Evolutionary conservation across 306 rosid genomes (phyloP), one percentile per base, ranked within the genome.

Genomic region (Potentilla sterilis): DNA sequence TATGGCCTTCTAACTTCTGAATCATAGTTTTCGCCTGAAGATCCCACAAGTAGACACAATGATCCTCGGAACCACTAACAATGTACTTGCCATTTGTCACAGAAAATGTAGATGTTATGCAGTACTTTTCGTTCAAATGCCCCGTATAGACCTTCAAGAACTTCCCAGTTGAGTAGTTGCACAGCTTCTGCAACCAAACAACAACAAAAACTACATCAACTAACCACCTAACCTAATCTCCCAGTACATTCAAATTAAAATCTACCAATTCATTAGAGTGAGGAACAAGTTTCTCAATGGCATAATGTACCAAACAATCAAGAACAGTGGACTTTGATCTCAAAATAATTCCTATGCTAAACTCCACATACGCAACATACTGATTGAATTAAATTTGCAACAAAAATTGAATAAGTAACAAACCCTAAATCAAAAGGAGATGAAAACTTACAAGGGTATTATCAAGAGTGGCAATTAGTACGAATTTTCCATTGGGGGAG

Each of bases 401-500:
- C 42, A 40, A 19, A 58, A 58, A 7, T 57, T 37, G 46, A 55
- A 32, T 10, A 51, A 52, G 15, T 18, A 38, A 12, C 32, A 54
- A 54, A 10, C 64, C 34, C 6, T 21, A 57, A 57, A 22, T 24
- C 14, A 51, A 51, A 49, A 51, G 15, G 4, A 6, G 24, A 54
- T 34, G 9, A 11, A 22, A 21, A 21, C 95, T 88, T 73, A 95
- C 98, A 24, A 95, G 99, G 43, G 93, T 86, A 77, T 92, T 93
- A 48, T 95, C 92, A 77, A 90, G 97, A 63, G 97, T 92, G 58
- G 99, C 97, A 55, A 90, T 89, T 21, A 95, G 97, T 65, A 95
- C 88, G 80, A 92, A 92, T 83, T 86, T 95, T 47, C 99, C 97
- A 28, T 95, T 95, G 18, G 99, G 97, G 1, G 99, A 95, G 86